Percentiles rank a stretch among this genome's conserved stretches.
Conservation (phyloP, 306 rosid genomes). For the Inga oerstediana region DNA sequence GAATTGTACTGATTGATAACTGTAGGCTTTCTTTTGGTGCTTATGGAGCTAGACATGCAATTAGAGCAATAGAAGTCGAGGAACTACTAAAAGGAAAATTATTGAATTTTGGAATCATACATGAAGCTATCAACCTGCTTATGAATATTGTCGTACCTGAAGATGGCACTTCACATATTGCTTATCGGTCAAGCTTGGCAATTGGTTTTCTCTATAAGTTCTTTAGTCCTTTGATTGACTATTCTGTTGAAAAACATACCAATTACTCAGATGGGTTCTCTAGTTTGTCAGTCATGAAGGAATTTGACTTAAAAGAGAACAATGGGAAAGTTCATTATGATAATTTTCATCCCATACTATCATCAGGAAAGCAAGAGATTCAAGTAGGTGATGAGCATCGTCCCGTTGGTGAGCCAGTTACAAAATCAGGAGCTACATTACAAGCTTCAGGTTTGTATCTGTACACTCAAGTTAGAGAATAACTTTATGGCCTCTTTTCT, state of each 20-base stretch:
- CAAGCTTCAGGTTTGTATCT: constrained; percentile 83
- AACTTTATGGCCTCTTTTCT: background rate
- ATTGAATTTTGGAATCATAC: constrained; percentile 47
- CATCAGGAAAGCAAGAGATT: constrained; percentile 69
- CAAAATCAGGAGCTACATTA: constrained; percentile 68
- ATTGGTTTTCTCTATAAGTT: constrained; percentile 74
- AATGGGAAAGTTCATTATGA: constrained; percentile 26
- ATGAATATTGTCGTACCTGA: constrained; percentile 54
- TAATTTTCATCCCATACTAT: constrained; percentile 40
- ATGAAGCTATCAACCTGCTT: constrained; percentile 57
- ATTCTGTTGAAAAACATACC: constrained; percentile 21
- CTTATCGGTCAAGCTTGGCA: constrained; percentile 78
- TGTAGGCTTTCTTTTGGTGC: constrained; percentile 82
- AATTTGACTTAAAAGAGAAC: constrained; percentile 32
- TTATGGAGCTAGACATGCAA: constrained; percentile 66
- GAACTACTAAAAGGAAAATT: constrained; percentile 62
- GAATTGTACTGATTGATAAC: constrained; percentile 36
- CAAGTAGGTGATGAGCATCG: constrained; percentile 48
- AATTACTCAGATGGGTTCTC: constrained; percentile 29
- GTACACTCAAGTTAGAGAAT: background rate
- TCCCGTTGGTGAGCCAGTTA: constrained; percentile 73
- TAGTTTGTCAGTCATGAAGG: background rate
- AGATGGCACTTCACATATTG: constrained; percentile 50
- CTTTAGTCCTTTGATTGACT: constrained; percentile 56
- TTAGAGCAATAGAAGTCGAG: constrained; percentile 76